A percentile compares a stretch with the other conserved stretches of the same genome.
Conservation (phyloP, 352 stramenopile genomes). For the Pythium myriotylum region DNA sequence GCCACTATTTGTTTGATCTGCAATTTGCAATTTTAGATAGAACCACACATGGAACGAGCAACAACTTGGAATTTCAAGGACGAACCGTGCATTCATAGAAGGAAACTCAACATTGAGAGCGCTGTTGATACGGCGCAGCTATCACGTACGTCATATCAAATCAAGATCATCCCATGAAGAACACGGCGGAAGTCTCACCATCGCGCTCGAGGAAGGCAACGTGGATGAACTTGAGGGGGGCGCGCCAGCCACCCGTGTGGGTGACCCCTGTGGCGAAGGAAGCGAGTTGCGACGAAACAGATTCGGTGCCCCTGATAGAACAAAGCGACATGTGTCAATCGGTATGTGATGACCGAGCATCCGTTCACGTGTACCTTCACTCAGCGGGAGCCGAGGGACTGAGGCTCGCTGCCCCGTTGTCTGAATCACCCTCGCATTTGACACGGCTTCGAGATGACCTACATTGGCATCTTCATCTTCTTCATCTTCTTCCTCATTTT, state of each 20-base stretch:
- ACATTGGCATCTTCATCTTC: slow-evolving; percentile 32
- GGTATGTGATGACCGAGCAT: no score
- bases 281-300: slow-evolving; percentile 51
- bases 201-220: slow-evolving; percentile 58
- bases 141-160: slow-evolving; percentile 2
- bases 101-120: slow-evolving; percentile 45
- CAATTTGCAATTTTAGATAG: no score
- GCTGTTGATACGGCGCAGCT: slow-evolving; percentile 70
- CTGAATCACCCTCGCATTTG: slow-evolving; percentile 14
- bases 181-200: slow-evolving; percentile 34
- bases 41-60: no score
- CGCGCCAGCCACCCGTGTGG: slow-evolving; percentile 9
- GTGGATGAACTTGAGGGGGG: slow-evolving; percentile 7
- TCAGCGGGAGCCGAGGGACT: slow-evolving; percentile 17
- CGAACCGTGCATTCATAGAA: not conserved
- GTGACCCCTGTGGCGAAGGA: slow-evolving; percentile 32
- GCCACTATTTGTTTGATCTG: slow-evolving; percentile 21
- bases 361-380: no score
- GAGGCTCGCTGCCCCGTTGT: slow-evolving; percentile 16
- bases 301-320: slow-evolving; percentile 35
- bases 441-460: slow-evolving; percentile 21
- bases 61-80: no score
- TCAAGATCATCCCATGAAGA: not conserved
- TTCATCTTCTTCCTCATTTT: slow-evolving; percentile 38
- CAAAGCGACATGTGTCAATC: not conserved